Evolutionary conservation across 805 yeast genomes (phyloP).

Genomic region (Lipomyces yamadae): DNA sequence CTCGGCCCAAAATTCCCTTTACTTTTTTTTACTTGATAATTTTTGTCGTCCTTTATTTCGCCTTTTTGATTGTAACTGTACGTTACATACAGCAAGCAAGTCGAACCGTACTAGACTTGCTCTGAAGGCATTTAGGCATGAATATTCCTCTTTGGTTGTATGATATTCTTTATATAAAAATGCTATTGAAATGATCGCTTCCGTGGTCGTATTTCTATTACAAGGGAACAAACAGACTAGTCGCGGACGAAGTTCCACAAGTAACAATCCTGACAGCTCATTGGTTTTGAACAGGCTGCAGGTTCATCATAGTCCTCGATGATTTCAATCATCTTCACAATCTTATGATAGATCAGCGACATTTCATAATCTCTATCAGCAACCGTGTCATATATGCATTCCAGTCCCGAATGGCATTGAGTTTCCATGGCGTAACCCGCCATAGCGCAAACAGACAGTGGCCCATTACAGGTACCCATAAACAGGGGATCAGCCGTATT

Average conservation of each 20-base stretch:
- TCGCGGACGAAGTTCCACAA: conserved; percentile 28
- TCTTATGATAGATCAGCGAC: conserved; percentile 83
- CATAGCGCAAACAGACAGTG: conserved; percentile 81
- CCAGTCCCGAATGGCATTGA: conserved; percentile 87
- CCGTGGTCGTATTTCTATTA: not conserved
- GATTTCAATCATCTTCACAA: conserved; percentile 84
- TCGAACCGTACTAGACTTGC: too few relatives aligned
- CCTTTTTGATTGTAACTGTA: too few relatives aligned
- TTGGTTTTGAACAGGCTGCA: conserved; percentile 58
- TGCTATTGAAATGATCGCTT: not conserved
- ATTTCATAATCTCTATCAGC: conserved; percentile 90
- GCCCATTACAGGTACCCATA: conserved; percentile 97
- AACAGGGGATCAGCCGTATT: conserved; percentile 96
- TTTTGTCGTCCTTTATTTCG: too few relatives aligned
- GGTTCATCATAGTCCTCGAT: conserved; percentile 73
- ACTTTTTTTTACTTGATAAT: too few relatives aligned
- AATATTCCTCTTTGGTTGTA: not conserved
- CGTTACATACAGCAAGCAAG: too few relatives aligned
- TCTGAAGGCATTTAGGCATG: too few relatives aligned
- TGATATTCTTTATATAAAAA: not conserved
- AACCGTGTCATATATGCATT: conserved; percentile 88
- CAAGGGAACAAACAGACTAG: not conserved
- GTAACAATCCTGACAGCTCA: conserved; percentile 33
- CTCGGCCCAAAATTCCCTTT: too few relatives aligned
- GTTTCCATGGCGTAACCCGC: conserved; percentile 98